Evolutionary conservation across 805 yeast genomes (phyloP), one percentile per base, ranked within the genome.

Genomic region (Candida pseudoglaebosa): DNA sequence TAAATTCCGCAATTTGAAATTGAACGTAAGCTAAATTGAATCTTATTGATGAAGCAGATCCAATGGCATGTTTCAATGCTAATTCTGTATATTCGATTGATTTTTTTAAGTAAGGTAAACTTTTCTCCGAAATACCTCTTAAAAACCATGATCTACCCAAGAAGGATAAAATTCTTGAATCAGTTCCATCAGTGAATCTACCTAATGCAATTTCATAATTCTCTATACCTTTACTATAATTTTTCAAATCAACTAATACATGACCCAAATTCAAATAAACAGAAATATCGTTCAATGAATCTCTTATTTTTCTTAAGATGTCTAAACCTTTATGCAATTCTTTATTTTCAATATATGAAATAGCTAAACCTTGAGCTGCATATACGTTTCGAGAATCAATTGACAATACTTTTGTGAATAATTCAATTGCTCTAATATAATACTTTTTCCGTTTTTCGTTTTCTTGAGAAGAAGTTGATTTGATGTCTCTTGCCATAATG

Each of bases 341-440:
- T 48, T 82, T 81, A 52, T 81, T 82, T 53, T 91, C 97, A 8
- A 95, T 95, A 59, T 88, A 84, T 4, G 89, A 79, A 40, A 93
- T 88, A 1, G 97, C 98, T 45, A 93, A 73, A 39, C 99, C 99
- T 61, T 93, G 99, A 1, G 99, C 98, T 4, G 99, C 99, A 65
- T 82, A 93, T 1, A 90, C 91, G 56, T 91, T 87, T 48, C 75
- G 71, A 2, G 90, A 78, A 63, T 93, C 98, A 20, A 89, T 63
- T 36, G 84, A 81, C 38, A 93, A 66, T 1, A 88, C 96, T 62
- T 93, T 93, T 53, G 88, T 85, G 59, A 80, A 91, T 42, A 93
- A 70, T 62, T 91, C 97, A 10, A 90, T 84, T n/a, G 96, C 96
- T 60, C 95, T 79, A 32, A 82, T 70, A 57, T 84, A 91, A 39